Conservation (phyloP, 306 rosid species). For the Myrica gale region DNA sequence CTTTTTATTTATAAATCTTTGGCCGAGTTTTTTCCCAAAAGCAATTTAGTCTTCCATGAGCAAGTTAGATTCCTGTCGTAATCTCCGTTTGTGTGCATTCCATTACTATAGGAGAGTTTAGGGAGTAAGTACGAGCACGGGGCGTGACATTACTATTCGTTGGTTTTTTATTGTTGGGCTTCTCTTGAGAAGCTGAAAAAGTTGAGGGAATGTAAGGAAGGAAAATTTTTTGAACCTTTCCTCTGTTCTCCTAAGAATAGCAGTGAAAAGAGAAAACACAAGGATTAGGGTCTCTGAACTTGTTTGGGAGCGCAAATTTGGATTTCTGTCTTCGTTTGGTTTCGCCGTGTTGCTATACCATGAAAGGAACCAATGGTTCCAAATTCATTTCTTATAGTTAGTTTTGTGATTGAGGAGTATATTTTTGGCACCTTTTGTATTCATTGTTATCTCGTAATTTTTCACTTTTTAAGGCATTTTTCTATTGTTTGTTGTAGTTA, state of each 20-base stretch:
- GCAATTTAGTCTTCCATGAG: too few species aligned
- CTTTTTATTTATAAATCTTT: too few species aligned
- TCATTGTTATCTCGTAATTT: neutral
- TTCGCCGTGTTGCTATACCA: neutral
- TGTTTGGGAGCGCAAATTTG: conserved; percentile 2
- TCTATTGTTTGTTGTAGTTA: conserved; percentile 19
- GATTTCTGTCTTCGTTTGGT: conserved; percentile 6
- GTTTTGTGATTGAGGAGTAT: neutral
- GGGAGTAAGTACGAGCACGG: too few species aligned
- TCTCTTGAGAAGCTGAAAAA: conserved; percentile 15
- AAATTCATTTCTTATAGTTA: neutral
- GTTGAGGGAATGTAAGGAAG: neutral
- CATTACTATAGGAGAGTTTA: too few species aligned
- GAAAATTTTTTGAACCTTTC: neutral
- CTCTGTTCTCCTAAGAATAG: neutral
- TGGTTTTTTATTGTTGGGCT: neutral
- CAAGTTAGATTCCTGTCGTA: too few species aligned
- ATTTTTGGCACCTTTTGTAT: conserved; percentile 14
- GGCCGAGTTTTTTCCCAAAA: too few species aligned
- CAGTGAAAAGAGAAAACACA: neutral
- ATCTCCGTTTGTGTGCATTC: too few species aligned
- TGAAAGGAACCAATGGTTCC: neutral
- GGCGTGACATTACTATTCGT: neutral
- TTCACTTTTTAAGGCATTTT: conserved; percentile 12
- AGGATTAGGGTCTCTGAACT: conserved; percentile 2